Conservation (phyloP, 2,329 filamentous ascomycete genomes). For the Triangularia verruculosa region DNA sequence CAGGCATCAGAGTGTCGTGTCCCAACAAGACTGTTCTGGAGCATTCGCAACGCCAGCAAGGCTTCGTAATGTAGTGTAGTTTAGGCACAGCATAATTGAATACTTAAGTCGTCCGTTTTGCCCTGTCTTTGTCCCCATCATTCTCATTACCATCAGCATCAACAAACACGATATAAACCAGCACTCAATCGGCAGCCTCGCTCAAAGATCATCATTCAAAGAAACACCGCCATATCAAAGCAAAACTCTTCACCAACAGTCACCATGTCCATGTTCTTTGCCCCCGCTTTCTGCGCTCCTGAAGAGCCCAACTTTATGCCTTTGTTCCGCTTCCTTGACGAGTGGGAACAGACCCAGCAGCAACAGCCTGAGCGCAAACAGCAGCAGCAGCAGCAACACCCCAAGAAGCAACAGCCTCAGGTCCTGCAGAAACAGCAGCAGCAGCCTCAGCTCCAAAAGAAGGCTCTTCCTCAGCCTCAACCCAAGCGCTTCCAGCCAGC, state of each 20-base stretch:
- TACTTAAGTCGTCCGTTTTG: neutral
- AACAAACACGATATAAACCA: neutral
- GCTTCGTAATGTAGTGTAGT: neutral
- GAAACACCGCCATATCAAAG: too few species aligned
- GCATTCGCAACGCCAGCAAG: neutral
- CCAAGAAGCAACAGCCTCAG: neutral
- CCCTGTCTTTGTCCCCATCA: neutral
- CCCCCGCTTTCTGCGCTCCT: conserved; percentile 46
- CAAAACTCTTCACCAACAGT: neutral
- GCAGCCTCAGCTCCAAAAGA: conserved; percentile 1
- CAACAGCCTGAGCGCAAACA: conserved; percentile 19
- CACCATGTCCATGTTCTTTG: conserved; percentile 50
- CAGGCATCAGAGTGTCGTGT: neutral
- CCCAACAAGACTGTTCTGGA: neutral
- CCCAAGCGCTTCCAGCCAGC: conserved; percentile 64
- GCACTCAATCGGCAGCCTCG: neutral
- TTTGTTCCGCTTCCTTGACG: conserved; percentile 62
- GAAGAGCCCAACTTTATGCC: conserved; percentile 51
- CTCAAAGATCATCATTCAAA: neutral
- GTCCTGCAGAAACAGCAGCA: neutral
- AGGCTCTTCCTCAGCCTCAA: conserved; percentile 31
- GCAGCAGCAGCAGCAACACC: conserved; percentile 17
- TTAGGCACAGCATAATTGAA: neutral
- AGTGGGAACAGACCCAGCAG: conserved; percentile 57
- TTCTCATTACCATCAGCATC: neutral